Evolutionary conservation across 768 basidiomycete genomes (phyloP).

Genomic region (Cyclocybe cylindracea): DNA sequence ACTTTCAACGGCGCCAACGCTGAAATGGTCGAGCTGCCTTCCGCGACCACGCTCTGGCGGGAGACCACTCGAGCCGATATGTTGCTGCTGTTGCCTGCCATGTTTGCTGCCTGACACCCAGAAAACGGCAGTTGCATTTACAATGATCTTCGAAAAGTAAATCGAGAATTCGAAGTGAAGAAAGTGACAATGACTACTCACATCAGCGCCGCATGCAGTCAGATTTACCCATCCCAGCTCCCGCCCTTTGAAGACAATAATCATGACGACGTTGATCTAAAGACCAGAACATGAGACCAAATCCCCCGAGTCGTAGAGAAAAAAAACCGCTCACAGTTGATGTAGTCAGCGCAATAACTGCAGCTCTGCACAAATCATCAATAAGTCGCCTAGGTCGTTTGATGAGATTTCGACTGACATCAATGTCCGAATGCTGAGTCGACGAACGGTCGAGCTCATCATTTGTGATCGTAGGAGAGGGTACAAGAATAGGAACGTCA

Average conservation of each 20-base stretch:
- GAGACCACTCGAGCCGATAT: constrained; percentile 8
- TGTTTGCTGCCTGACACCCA: constrained; percentile 36
- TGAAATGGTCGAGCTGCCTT: constrained; percentile 5
- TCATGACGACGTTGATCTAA: constrained; percentile 42
- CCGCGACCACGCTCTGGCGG: constrained; percentile 5
- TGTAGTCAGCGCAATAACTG: constrained; percentile 46
- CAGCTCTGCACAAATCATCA: constrained; percentile 32
- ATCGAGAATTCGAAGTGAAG: not conserved
- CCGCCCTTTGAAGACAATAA: constrained; percentile 44
- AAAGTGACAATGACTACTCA: constrained; percentile 14
- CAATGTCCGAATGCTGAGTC: constrained; percentile 43
- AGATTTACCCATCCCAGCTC: constrained; percentile 53
- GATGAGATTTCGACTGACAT: constrained; percentile 27
- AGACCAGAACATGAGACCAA: not conserved
- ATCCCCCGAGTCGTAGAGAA: not conserved
- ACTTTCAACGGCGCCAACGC: constrained; percentile 2
- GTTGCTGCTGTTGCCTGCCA: not conserved
- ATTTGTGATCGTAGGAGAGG: constrained; percentile 40
- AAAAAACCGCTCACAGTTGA: constrained; percentile 35
- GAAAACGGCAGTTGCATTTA: constrained; percentile 48
- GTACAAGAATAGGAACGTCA: constrained; percentile 47
- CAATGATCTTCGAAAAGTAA: constrained; percentile 34
- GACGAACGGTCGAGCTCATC: constrained; percentile 32
- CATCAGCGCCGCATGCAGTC: constrained; percentile 34
- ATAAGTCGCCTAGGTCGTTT: not conserved